phyloP scores from a whole-genome alignment of 106 monocot genomes.

The Platanthera guangdongensis region DNA sequence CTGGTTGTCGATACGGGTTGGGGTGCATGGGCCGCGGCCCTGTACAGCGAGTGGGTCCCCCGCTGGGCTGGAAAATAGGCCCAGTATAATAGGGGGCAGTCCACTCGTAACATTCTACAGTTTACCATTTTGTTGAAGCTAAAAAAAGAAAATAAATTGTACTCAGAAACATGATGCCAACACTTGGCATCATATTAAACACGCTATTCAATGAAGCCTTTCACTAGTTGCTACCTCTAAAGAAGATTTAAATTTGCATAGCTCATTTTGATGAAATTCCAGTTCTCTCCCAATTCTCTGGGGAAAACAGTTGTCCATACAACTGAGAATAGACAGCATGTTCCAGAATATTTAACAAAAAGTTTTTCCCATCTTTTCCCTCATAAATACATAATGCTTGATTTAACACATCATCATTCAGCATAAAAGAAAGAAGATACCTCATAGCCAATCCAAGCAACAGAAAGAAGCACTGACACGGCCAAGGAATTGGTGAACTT shows the following conservation, averaged over 20 bases:
- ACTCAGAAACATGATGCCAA: neutral
- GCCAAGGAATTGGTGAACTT: constrained; percentile 92
- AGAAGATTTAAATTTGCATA: neutral
- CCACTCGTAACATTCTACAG: too few species aligned
- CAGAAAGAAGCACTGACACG: constrained; percentile 74
- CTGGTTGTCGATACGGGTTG: too few species aligned
- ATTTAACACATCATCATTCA: neutral
- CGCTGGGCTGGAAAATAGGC: too few species aligned
- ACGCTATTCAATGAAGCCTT: neutral
- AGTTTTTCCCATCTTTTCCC: neutral
- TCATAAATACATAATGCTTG: neutral
- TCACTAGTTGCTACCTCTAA: neutral
- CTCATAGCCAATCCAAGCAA: constrained; percentile 99
- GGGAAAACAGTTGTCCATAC: neutral
- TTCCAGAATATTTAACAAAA: neutral
- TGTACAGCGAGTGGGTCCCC: too few species aligned
- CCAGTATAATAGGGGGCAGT: too few species aligned
- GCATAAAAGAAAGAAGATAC: constrained; percentile 19
- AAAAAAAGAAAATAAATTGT: neutral
- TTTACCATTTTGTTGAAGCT: too few species aligned
- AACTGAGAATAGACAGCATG: neutral
- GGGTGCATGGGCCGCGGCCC: too few species aligned
- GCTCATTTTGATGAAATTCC: neutral
- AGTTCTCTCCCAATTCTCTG: neutral
- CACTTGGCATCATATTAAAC: neutral